Base-by-base conservation (phyloP, 352 stramenopile genomes). In the Thraustochytrium sp. region DNA sequence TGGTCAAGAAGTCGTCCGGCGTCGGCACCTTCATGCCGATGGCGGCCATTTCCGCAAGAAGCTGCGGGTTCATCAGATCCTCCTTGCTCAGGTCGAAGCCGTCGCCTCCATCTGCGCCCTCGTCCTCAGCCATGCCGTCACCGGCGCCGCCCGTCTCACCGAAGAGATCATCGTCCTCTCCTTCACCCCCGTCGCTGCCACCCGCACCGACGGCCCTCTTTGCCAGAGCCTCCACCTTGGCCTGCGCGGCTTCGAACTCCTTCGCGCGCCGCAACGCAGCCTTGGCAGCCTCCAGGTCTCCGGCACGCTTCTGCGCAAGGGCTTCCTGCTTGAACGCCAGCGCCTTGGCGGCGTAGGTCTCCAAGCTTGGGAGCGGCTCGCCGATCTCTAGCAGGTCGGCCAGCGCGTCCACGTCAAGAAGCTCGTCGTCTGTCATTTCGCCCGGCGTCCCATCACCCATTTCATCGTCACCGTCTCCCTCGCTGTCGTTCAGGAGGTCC, bases 21-120 rank as follows among this genome's bases (percentile, higher is more conserved):
- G 68, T 34, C 11, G 68, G 68, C 5, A 68, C 31, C 44, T 61
- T 63, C 68, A 80, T 80, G 44, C 68, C 68, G 38, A 80, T 80
- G 29, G 48, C 34, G 3, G 34, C 31, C 68, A 80, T 80, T 26
- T 80, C 68, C 11, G 68, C 68, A 18, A 80, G 37, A 5, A 80
- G 34, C 13, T 80, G 21, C 18, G 68, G 68, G 49, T 80, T 44
- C n/a, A 9, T 42, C 18, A 80, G 44, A 1, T 80, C 68, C 31
- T 80, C 68, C 13, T 23, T 8, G 44, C 29, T 49, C 23, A 80
- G 34, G 5, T 75, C 31, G 16, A 68, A 48, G 18, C 9, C 36
- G 18, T 34, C 36, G 36, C 18, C 18, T 40, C 55, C 29, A 65
- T 18, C 18, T 16, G 2, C 55, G 13, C 26, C 55, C 1, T 21